Conservation (phyloP, 2,329 filamentous ascomycete species). For the Aspergillus quadricinctus region DNA sequence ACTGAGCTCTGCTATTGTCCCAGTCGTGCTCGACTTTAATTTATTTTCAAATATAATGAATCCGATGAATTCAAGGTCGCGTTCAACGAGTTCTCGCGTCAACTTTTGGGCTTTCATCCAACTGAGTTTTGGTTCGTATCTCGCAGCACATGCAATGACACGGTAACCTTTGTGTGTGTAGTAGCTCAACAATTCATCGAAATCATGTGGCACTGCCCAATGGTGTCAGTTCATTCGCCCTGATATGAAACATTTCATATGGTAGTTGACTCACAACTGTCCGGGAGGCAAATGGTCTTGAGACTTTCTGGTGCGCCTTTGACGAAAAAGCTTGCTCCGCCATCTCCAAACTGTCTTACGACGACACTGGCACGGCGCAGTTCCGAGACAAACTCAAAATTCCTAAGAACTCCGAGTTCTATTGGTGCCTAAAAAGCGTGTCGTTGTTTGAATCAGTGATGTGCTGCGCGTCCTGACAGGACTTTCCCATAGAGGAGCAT, state of each 20-base stretch:
- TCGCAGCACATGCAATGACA: slow-evolving; percentile 92
- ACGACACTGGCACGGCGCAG: slow-evolving; percentile 89
- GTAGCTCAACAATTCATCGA: slow-evolving; percentile 79
- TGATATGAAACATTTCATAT: background rate
- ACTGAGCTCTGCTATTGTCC: slow-evolving; percentile 75
- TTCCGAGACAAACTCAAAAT: slow-evolving; percentile 93
- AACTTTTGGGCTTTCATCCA: slow-evolving; percentile 96
- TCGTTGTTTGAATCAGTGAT: slow-evolving; percentile 1
- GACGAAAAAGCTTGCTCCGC: slow-evolving; percentile 82
- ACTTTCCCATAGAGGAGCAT: background rate
- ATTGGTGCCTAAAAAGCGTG: slow-evolving; percentile 45
- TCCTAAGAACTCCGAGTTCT: slow-evolving; percentile 84
- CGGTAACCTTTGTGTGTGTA: slow-evolving; percentile 96
- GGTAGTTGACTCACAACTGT: slow-evolving; percentile 60
- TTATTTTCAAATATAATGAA: slow-evolving; percentile 99
- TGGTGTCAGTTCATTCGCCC: slow-evolving; percentile 22
- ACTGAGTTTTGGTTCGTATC: slow-evolving; percentile 78
- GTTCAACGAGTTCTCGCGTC: slow-evolving; percentile 80
- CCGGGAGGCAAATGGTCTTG: slow-evolving; percentile 81
- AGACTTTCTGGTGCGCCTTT: slow-evolving; percentile 97
- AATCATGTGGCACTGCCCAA: slow-evolving; percentile 69
- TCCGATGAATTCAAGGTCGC: slow-evolving; percentile 77
- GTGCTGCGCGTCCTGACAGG: background rate
- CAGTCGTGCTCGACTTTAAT: slow-evolving; percentile 79
- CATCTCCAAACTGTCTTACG: slow-evolving; percentile 80